Base-by-base conservation (phyloP, 129 eudicot genomes). In the Smallanthus sonchifolius region DNA sequence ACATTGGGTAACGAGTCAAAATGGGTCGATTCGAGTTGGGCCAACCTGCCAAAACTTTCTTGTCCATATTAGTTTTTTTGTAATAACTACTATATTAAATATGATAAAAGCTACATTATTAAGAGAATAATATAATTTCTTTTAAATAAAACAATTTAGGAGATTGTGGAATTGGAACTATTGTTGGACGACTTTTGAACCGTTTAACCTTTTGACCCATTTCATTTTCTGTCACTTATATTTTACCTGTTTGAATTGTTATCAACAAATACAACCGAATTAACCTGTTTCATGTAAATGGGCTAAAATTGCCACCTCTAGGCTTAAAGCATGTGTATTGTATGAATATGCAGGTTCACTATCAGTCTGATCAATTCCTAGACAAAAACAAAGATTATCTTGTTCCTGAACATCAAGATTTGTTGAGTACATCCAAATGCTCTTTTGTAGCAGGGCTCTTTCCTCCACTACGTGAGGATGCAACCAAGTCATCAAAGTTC, bases 381-480 rank as follows among this genome's bases (percentile, higher is more conserved):
- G 99, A 94, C 80, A 94, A 94, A 83, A 94, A 94, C 79, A 94
- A 94, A 81, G 99, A 88, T 78, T 94, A 88, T 82, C 84, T 90
- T 78, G 97, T 94, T 73, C 91, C 97, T 10, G 99, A 94, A 79
- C 96, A 94, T 86, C 96, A 91, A 82, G 99, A 94, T 85, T 69
- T 94, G 87, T 84, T 91, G 79, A 77, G 79, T 86, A 81, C 96
- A 78, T 94, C 99, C 79, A 88, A 85, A 77, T 94, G 99, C 83
- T 73, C 99, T 71, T 94, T 94, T 75, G 94, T 91, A 49, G 82
- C 88, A 45, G 96, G 86, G 54, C 93, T 91, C 65, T 94, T 94
- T 75, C 99, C 99, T 83, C 96, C 89, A 43, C 64, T 68, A 40
- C 84, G 89, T 52, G 93, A 86, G 68, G 98, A 93, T 73, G 64